Evolutionary conservation across 768 basidiomycete species (phyloP).

Genomic region (Rhodocollybia butyracea): DNA sequence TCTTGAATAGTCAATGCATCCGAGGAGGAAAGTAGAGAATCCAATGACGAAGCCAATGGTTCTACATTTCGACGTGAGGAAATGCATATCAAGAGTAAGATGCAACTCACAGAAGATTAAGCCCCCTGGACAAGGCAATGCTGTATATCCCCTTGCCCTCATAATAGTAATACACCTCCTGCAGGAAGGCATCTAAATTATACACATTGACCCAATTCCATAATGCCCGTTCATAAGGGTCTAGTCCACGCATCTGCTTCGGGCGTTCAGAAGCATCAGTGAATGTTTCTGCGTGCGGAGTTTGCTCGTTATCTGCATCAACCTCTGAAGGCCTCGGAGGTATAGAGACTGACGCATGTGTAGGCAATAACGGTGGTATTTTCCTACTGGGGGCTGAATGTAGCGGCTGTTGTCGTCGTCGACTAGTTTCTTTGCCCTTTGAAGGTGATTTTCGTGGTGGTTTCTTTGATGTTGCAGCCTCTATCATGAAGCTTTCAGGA

Average conservation of each 20-base stretch:
- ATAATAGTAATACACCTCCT: constrained; percentile 95
- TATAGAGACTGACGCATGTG: constrained; percentile 39
- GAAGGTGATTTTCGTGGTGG: constrained; percentile 27
- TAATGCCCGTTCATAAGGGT: constrained; percentile 85
- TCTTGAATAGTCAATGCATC: constrained; percentile 90
- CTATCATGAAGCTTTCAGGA: constrained; percentile 84
- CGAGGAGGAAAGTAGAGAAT: constrained; percentile 96
- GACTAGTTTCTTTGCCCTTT: constrained; percentile 19
- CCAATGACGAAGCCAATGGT: constrained; percentile 97
- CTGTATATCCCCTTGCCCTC: constrained; percentile 96
- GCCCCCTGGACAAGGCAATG: constrained; percentile 83
- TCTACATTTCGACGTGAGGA: constrained; percentile 55
- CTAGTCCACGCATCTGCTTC: constrained; percentile 64
- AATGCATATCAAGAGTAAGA: constrained; percentile 10
- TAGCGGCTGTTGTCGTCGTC: constrained; percentile 46
- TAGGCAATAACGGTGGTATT: constrained; percentile 36
- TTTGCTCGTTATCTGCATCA: constrained; percentile 28
- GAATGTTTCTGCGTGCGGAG: constrained; percentile 10
- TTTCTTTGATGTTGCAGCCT: constrained; percentile 55
- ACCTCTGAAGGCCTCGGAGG: constrained; percentile 69
- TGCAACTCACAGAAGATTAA: constrained; percentile 88
- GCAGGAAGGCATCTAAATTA: constrained; percentile 92
- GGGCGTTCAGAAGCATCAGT: constrained; percentile 8
- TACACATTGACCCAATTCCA: constrained; percentile 99
- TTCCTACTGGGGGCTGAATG: constrained; percentile 43